Evolutionary conservation across 495 filamentous ascomycete species (phyloP), one percentile per base, ranked within the genome.

Genomic region (Aspergillus diversus): DNA sequence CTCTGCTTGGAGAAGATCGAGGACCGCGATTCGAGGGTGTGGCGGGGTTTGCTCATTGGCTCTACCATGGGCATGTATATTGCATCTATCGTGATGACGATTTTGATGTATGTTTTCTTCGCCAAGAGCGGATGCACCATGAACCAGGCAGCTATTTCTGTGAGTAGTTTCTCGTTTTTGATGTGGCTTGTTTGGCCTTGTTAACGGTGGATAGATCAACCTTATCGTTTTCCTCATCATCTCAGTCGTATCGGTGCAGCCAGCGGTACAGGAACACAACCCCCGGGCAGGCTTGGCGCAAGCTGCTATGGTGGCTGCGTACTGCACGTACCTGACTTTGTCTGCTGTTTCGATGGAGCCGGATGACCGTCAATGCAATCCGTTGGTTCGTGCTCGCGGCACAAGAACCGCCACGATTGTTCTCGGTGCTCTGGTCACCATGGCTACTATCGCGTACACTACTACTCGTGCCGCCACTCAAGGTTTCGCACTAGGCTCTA

Each of bases 331-430:
- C 72, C 86, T 99, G 50, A 99, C 95, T 68, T 92, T 99, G 88
- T 97, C 93, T 5, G 96, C 95, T 57, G 96, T 99, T 3, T 94
- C 91, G 59, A 98, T 99, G 95, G 94, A 99, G 69, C 95, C 95
- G 5, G 95, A 99, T 78, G 93, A 97, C 76, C 86, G 88, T 60
- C 84, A 90, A 55, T 99, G 95, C 85, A 99, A 99, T 79, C 95
- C 95, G 4, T 79, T 98, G 53, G 82, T 97, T 55, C 90, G 92
- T 46, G 93, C 94, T 17, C 87, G 90, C 39, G 92, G 91, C 59
- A 94, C 94, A n/a, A 86, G 95, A 47, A 95, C 89, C 2, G 93
- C 91, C 1, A 93, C 90, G 53, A 86, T 97, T 61, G 85, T 98
- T 56, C 79, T 99, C 66, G 95, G 95, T 59, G 95, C 95, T 37